These are phyloP conservation scores for Acorus gramineus DNA, from an alignment of 106 monocot genomes.

Conservation along the genomic window DNA sequence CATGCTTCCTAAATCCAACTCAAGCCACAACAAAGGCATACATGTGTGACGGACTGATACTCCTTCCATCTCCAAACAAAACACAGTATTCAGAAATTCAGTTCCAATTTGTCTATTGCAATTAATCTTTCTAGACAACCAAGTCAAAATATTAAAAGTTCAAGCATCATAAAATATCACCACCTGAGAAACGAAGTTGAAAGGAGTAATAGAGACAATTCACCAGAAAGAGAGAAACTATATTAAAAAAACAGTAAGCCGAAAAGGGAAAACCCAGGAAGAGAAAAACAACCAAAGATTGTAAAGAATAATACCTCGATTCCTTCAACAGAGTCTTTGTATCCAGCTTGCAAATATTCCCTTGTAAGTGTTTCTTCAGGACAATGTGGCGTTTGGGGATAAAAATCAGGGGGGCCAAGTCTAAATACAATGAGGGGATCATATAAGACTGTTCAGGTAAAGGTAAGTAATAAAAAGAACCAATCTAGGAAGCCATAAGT, in stretches of 20 bases:
- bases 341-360: conserved; percentile 86
- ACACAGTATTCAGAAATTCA: no score
- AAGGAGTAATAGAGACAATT: no score
- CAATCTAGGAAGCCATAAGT: not conserved
- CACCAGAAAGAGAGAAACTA: not conserved
- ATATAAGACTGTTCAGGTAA: not conserved
- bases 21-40: no score
- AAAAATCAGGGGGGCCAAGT: conserved; percentile 89
- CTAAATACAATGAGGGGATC: conserved; percentile 14
- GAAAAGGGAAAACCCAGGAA: not conserved
- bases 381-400: conserved; percentile 82
- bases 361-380: conserved; percentile 84
- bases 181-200: no score
- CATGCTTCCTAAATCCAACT: no score
- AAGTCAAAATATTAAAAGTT: no score
- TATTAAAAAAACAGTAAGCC: not conserved
- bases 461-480: conserved; percentile 1
- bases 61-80: no score
- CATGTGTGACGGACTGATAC: no score
- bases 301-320: conserved; percentile 61
- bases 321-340: conserved; percentile 96
- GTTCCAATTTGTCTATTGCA: no score
- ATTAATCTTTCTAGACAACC: no score
- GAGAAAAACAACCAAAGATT: not conserved
- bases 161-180: no score